Conservation (phyloP, 768 basidiomycete genomes). For the Mycena crocata region DNA sequence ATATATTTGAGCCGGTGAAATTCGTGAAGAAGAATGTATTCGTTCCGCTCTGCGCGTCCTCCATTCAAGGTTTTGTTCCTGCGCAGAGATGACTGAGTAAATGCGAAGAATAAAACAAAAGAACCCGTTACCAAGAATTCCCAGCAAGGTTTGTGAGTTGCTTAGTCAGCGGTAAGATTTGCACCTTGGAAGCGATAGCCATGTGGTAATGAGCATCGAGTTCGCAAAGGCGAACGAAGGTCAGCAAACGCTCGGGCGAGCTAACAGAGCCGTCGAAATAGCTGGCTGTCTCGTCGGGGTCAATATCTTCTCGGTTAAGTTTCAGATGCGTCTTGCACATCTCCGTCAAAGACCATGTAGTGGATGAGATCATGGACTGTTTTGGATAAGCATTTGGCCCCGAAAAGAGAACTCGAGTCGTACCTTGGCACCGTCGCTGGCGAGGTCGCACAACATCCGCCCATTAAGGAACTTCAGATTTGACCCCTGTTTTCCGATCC, state of each 20-base stretch:
- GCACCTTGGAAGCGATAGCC: constrained; percentile 95
- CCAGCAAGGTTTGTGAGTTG: constrained; percentile 97
- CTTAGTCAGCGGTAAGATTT: constrained; percentile 90
- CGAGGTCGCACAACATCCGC: constrained; percentile 90
- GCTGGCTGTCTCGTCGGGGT: constrained; percentile 92
- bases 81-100: constrained; percentile 8
- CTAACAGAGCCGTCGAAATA: constrained; percentile 89
- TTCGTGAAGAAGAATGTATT: constrained; percentile 98
- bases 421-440: constrained; percentile 95
- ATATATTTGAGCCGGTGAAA: constrained; percentile 97
- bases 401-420: constrained; percentile 27
- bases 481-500: constrained; percentile 82
- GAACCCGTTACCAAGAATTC: constrained; percentile 84
- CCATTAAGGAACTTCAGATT: constrained; percentile 89
- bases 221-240: constrained; percentile 94
- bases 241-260: constrained; percentile 81
- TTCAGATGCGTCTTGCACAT: constrained; percentile 95
- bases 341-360: constrained; percentile 97
- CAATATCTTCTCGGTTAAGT: constrained; percentile 90
- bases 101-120: neutral
- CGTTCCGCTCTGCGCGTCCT: constrained; percentile 98
- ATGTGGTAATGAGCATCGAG: constrained; percentile 97
- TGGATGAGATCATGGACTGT: constrained; percentile 96
- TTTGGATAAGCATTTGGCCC: neutral
- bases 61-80: constrained; percentile 99